Conservation (phyloP, 2,329 filamentous ascomycete species). For the Hymenoscyphus fraxineus region DNA sequence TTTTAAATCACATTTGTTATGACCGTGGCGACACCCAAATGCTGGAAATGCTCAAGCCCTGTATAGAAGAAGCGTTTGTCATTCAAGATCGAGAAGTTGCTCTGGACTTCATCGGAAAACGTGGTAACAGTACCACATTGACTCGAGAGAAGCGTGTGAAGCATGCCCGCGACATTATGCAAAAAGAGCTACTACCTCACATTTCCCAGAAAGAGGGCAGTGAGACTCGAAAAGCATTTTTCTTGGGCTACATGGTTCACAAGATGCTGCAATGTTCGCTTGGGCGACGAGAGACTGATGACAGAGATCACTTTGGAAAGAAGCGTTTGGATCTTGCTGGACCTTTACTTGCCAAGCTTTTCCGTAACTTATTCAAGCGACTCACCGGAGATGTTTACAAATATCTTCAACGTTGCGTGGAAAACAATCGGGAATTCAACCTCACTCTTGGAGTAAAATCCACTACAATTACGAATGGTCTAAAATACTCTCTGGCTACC, state of each 20-base stretch:
- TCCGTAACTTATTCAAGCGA: constrained; percentile 86
- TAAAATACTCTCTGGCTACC: constrained; percentile 95
- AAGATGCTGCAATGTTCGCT: constrained; percentile 89
- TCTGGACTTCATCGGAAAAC: constrained; percentile 91
- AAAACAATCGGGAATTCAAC: constrained; percentile 85
- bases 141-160: constrained; percentile 84
- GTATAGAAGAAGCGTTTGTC: constrained; percentile 93
- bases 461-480: constrained; percentile 82
- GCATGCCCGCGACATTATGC: constrained; percentile 88
- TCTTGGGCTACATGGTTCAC: constrained; percentile 98
- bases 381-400: constrained; percentile 87
- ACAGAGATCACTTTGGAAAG: constrained; percentile 98
- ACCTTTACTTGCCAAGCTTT: constrained; percentile 90
- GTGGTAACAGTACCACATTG: constrained; percentile 72
- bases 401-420: constrained; percentile 88
- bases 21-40: constrained; percentile 93
- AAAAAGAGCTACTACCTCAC: constrained; percentile 94
- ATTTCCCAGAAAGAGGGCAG: constrained; percentile 94
- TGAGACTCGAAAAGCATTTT: constrained; percentile 95
- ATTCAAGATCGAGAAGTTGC: constrained; percentile 95
- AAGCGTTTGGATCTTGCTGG: constrained; percentile 95
- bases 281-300: constrained; percentile 88
- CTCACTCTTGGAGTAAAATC: constrained; percentile 87
- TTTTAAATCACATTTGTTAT: constrained; percentile 96
- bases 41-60: constrained; percentile 95